Evolutionary conservation across 176 grass and related monocot species (phyloP), one percentile per base, ranked within the genome.

Genomic region (Oryza glaberrima): DNA sequence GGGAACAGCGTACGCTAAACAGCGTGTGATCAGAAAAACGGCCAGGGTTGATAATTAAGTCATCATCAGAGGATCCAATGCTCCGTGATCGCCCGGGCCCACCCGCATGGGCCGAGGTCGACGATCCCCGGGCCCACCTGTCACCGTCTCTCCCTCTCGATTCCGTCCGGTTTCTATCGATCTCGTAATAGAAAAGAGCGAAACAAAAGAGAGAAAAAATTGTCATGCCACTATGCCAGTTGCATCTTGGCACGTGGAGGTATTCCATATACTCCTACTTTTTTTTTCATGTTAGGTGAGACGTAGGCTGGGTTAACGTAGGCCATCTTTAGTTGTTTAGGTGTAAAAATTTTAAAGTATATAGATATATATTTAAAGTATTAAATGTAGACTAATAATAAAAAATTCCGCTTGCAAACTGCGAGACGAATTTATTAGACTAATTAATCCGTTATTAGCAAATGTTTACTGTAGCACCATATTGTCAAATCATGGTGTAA

Each of bases 221-320:
- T 23, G 1, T 25, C 67, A 7, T 30, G 61, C 63, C 58, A 23
- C 9, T 23, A 7, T 30, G 61, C 63, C 58, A 23, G n/a, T 63
- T 63, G 58, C 58, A 9, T 63, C n/a, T 4, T 22, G 17, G 56
- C 56, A 61, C 56, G 56, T 61, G 56, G 17, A 61, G 56, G 56
- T 22, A 61, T 22, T 54, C 4, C 16, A 17, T 44, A 17, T 32
- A 32, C 30, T 32, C 30, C 30, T 32, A 32, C 30, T 32, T 32
- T 0, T n/a, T 61, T 61, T 61, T 61, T 3, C 19, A n/a, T 3
- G 20, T 61, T 85, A n/a, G 83, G 88, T 90, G 67, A 72, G 83
- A 77, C 72, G 64, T 58, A 58, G 17, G 54, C 9, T 20, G 54
- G 54, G n/a, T 58, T 9, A n/a, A 9, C 54, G 6, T 58, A 32